A percentile compares a stretch with the other conserved stretches of the same genome.
These are phyloP conservation scores for Paralagenidium karlingii DNA, from an alignment of 352 stramenopile species.

Conservation along the genomic window DNA sequence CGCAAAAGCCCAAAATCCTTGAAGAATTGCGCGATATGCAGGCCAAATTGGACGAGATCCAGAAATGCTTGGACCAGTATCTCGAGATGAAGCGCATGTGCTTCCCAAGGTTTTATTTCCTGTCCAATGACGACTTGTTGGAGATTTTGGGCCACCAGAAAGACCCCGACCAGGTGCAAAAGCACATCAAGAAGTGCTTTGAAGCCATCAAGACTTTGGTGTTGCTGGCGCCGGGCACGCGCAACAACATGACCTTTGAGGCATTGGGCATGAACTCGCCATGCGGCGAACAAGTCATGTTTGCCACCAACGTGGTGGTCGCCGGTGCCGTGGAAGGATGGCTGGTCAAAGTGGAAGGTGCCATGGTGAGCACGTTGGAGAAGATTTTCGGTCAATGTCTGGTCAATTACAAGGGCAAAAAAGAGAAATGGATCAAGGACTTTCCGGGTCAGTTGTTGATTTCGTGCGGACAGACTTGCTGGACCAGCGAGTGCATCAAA, in stretches of 20 bases:
- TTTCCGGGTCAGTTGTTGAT: slow-evolving; percentile 89
- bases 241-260: slow-evolving; percentile 80
- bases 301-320: slow-evolving; percentile 78
- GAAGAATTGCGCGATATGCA: slow-evolving; percentile 69
- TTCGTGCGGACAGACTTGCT: slow-evolving; percentile 86
- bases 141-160: slow-evolving; percentile 83
- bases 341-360: slow-evolving; percentile 70
- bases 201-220: slow-evolving; percentile 80
- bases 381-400: slow-evolving; percentile 81
- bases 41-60: slow-evolving; percentile 78
- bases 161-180: slow-evolving; percentile 81
- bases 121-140: slow-evolving; percentile 82
- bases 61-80: slow-evolving; percentile 82
- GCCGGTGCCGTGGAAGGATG: slow-evolving; percentile 86
- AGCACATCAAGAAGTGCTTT: slow-evolving; percentile 89
- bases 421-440: slow-evolving; percentile 93
- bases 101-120: slow-evolving; percentile 81
- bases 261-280: slow-evolving; percentile 83
- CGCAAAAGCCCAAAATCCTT: slow-evolving; percentile 41
- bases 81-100: slow-evolving; percentile 81
- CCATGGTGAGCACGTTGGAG: slow-evolving; percentile 76
- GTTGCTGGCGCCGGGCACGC: slow-evolving; percentile 42
- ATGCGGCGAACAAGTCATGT: slow-evolving; percentile 77
- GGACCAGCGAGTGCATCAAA: slow-evolving; percentile 91
- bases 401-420: slow-evolving; percentile 84